These are phyloP conservation scores for Aspergillus hancockii DNA, from an alignment of 495 filamentous ascomycete species.

Conservation along the genomic window DNA sequence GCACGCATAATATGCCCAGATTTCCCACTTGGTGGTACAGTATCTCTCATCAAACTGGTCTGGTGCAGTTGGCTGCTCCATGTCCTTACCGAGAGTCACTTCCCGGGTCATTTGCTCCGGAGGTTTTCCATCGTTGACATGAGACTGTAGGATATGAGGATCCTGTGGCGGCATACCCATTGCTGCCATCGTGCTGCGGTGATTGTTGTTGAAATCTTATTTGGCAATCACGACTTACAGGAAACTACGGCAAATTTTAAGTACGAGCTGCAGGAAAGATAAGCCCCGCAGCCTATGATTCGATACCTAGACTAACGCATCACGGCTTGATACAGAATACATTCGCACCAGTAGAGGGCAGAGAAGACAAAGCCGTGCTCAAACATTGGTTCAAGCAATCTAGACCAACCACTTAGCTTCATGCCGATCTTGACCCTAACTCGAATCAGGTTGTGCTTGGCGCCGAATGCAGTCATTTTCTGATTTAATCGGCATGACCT, in stretches of 20 bases:
- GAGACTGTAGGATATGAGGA: not conserved
- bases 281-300: not conserved
- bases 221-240: not conserved
- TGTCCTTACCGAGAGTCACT: not conserved
- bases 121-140: not conserved
- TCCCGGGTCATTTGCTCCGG: not conserved
- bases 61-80: constrained; percentile 30
- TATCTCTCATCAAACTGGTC: constrained; percentile 52
- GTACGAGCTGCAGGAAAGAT: not conserved
- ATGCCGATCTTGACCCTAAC: too few relatives aligned
- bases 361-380: not conserved
- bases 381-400: not conserved
- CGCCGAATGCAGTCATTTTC: too few relatives aligned
- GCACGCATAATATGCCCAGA: constrained; percentile 65
- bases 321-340: not conserved
- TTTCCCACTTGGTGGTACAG: constrained; percentile 56
- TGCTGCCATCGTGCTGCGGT: not conserved
- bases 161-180: not conserved
- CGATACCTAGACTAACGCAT: not conserved
- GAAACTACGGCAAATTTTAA: not conserved
- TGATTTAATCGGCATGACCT: too few relatives aligned
- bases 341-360: not conserved
- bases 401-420: too few relatives aligned
- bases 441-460: too few relatives aligned
- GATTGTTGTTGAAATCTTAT: not conserved